Evolutionary conservation across 305 asterid genomes (phyloP).

Genomic region (Fraxinus sp.): DNA sequence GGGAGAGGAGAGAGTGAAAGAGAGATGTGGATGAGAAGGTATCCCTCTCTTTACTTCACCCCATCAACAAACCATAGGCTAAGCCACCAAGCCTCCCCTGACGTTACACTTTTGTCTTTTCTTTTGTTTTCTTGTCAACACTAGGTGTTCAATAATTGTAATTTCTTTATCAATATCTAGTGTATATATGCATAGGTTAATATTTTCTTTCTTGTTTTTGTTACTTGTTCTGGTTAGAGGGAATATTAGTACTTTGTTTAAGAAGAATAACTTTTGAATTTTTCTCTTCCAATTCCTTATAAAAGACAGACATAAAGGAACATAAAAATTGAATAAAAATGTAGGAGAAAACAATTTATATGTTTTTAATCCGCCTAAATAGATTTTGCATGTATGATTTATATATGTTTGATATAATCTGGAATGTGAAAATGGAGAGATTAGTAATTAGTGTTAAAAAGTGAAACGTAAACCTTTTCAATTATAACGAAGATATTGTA

Average conservation of each 20-base stretch:
- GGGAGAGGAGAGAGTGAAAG: constrained; percentile 36
- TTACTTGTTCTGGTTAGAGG: not conserved
- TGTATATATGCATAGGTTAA: not conserved
- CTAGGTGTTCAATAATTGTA: constrained; percentile 43
- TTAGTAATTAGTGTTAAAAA: not conserved
- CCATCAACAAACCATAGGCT: constrained; percentile 48
- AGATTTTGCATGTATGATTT: not conserved
- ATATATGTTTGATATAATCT: not conserved
- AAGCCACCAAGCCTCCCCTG: constrained; percentile 49
- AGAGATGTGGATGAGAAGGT: constrained; percentile 66
- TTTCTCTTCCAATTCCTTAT: not conserved
- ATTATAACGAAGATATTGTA: too few species aligned
- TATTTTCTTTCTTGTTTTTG: not conserved
- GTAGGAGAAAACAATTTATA: too few species aligned
- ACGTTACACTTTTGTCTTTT: constrained; percentile 73
- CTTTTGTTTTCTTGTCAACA: constrained; percentile 44
- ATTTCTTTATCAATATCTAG: constrained; percentile 15
- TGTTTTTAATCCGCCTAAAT: not conserved
- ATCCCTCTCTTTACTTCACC: constrained; percentile 39
- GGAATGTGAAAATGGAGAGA: not conserved
- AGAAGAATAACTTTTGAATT: not conserved
- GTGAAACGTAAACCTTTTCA: not conserved
- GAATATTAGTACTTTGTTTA: not conserved
- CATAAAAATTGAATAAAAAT: too few species aligned
- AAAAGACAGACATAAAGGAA: not conserved